These are phyloP conservation scores for Epichloe hybrida DNA, from an alignment of 2,329 filamentous ascomycete genomes.

Conservation along the genomic window DNA sequence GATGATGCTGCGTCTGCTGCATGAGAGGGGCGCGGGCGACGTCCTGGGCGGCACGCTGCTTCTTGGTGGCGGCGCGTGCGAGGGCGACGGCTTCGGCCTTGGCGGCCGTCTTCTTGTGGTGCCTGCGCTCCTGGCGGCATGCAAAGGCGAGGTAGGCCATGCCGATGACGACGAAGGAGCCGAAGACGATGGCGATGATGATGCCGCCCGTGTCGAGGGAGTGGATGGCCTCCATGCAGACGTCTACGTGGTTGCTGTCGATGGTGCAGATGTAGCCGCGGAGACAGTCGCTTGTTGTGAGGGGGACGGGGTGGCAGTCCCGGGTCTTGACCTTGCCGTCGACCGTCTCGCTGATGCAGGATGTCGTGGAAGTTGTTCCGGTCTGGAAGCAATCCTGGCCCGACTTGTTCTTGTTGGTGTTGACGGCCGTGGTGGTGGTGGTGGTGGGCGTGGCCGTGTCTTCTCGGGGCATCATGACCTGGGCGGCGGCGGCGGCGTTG, in stretches of 20 bases:
- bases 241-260: slow-evolving; percentile 21
- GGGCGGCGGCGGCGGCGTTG: not conserved
- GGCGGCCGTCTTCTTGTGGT: slow-evolving; percentile 28
- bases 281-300: slow-evolving; percentile 26
- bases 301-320: slow-evolving; percentile 25
- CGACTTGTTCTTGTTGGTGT: slow-evolving; percentile 1
- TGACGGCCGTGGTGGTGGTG: not conserved
- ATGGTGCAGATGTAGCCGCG: slow-evolving; percentile 30
- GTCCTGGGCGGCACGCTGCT: slow-evolving; percentile 23
- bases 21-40: slow-evolving; percentile 22
- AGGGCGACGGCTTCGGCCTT: slow-evolving; percentile 37
- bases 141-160: slow-evolving; percentile 31
- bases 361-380: slow-evolving; percentile 19
- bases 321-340: slow-evolving; percentile 20
- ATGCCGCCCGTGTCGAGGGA: slow-evolving; percentile 29
- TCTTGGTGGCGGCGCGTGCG: slow-evolving; percentile 33
- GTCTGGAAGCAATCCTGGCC: slow-evolving; percentile 22
- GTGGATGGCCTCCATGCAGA: slow-evolving; percentile 29
- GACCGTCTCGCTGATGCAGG: slow-evolving; percentile 27
- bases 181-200: slow-evolving; percentile 35
- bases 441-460: not conserved
- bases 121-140: slow-evolving; percentile 36
- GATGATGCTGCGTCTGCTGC: slow-evolving; percentile 14
- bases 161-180: slow-evolving; percentile 23
- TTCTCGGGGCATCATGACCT: not conserved